Evolutionary conservation across 306 rosid genomes (phyloP), one percentile per base, ranked within the genome.

Genomic region (Lablab purpureus): DNA sequence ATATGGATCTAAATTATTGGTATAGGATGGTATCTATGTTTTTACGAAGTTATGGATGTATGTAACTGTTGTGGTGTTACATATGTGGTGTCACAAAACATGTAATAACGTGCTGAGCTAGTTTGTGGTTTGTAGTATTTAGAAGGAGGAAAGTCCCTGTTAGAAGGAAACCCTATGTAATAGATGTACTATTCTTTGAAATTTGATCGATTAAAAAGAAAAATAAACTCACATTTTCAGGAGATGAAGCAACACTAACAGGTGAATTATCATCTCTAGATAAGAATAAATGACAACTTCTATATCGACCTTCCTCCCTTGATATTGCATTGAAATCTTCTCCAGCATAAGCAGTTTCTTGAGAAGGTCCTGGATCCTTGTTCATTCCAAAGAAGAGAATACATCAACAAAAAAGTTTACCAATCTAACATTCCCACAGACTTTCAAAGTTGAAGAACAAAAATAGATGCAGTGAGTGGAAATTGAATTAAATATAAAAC

Each of bases 181-280:
- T 32, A 17, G 23, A 7, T 63, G 46, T 32, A 32, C 69, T 3
- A 10, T 63, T 63, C 25, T 32, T 32, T 43, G 32, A 32, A 63
- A 8, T 7, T n/a, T 32, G 46, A n/a, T 63, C 69, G n/a, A 63
- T 15, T 30, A 64, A 14, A 64, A 14, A 36, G 46, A 65, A 65
- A 23, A 63, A n/a, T 5, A 71, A 72, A 63, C 97, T 84, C 82
- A 94, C 98, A 82, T 92, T 87, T 85, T 76, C 91, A 74, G 83
- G 84, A 81, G 98, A 90, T 73, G 90, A 74, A 79, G 88, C 50
- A 46, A 71, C 73, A 66, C 82, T 88, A 80, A 58, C 63, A 8
- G 81, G 77, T 54, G 93, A 84, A 84, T 66, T 76, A 77, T 90
- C 87, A 22, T 92, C 87, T 58, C 92, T 97, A 8, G 97, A 92